Percentiles rank a stretch among this genome's conserved stretches.
Evolutionary conservation across 306 rosid species (phyloP).

Genomic region (Inga oerstediana): DNA sequence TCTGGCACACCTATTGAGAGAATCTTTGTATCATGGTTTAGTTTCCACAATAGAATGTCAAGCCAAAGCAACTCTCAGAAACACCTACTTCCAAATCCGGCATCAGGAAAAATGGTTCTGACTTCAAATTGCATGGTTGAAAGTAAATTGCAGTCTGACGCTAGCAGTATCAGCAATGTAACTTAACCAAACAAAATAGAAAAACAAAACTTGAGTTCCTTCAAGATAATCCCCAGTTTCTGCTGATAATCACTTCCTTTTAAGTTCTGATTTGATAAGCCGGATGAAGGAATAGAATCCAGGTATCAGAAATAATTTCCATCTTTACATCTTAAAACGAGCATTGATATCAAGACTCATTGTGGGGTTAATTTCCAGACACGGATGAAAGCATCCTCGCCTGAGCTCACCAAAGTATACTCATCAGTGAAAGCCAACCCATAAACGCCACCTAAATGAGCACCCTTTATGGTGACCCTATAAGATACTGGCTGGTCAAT

Average conservation of each 20-base stretch:
- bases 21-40: not conserved
- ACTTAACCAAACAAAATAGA: constrained; percentile 25
- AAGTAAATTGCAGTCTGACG: constrained; percentile 28
- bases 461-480: constrained; percentile 83
- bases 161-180: constrained; percentile 25
- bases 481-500: constrained; percentile 82
- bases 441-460: constrained; percentile 95
- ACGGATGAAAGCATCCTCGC: constrained; percentile 98
- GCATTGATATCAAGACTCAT: constrained; percentile 40
- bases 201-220: constrained; percentile 19
- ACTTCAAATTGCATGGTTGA: constrained; percentile 28
- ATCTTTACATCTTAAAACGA: constrained; percentile 27
- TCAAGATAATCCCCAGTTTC: constrained; percentile 20
- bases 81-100: constrained; percentile 17
- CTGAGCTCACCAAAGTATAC: constrained; percentile 79
- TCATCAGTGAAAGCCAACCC: constrained; percentile 89
- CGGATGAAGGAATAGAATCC: constrained; percentile 24
- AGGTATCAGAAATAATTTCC: constrained; percentile 21
- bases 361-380: constrained; percentile 79
- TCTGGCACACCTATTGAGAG: not conserved
- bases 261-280: constrained; percentile 28
- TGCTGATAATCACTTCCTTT: constrained; percentile 20
- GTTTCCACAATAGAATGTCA: not conserved
- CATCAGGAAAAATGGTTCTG: constrained; percentile 31
- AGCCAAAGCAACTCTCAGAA: not conserved